Conservation (phyloP, 1,284 basidiomycete species). For the Pholiota adiposa region DNA sequence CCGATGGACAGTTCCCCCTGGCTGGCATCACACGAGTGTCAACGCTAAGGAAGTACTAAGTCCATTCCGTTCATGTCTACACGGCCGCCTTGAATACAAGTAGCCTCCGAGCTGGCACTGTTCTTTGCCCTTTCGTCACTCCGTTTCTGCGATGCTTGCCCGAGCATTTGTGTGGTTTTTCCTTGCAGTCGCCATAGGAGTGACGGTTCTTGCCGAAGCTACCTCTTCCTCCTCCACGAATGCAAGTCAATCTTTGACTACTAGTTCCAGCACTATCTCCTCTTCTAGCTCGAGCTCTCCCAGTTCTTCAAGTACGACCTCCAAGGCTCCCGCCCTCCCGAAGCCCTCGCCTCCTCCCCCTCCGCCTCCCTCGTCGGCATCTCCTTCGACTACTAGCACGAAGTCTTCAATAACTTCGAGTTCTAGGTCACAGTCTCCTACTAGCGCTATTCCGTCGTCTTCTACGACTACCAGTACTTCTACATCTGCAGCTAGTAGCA, state of each 20-base stretch:
- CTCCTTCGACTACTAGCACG: background rate
- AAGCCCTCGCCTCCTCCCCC: background rate
- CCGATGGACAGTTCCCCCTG: slow-evolving; percentile 41
- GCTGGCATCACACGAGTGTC: slow-evolving; percentile 33
- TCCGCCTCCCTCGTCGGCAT: background rate
- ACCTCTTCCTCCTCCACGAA: background rate
- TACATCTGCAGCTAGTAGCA: background rate
- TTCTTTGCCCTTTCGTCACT: slow-evolving; percentile 15
- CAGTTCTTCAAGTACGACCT: background rate
- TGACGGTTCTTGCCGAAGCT: background rate
- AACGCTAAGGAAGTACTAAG: slow-evolving; percentile 24
- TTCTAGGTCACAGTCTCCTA: background rate
- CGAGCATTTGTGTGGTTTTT: slow-evolving; percentile 14
- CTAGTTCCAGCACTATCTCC: slow-evolving; percentile 2
- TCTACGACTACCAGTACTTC: background rate
- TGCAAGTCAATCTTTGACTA: background rate
- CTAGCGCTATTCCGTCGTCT: background rate
- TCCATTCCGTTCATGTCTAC: slow-evolving; percentile 23
- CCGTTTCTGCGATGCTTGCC: slow-evolving; percentile 21
- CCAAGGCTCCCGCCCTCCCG: background rate
- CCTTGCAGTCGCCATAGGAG: background rate
- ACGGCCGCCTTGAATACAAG: slow-evolving; percentile 20
- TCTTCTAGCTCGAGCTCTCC: background rate
- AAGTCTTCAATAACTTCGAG: background rate
- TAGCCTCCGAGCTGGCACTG: slow-evolving; percentile 14